Evolutionary conservation across 495 filamentous ascomycete genomes (phyloP).

Genomic region (Penicillium argentinense): DNA sequence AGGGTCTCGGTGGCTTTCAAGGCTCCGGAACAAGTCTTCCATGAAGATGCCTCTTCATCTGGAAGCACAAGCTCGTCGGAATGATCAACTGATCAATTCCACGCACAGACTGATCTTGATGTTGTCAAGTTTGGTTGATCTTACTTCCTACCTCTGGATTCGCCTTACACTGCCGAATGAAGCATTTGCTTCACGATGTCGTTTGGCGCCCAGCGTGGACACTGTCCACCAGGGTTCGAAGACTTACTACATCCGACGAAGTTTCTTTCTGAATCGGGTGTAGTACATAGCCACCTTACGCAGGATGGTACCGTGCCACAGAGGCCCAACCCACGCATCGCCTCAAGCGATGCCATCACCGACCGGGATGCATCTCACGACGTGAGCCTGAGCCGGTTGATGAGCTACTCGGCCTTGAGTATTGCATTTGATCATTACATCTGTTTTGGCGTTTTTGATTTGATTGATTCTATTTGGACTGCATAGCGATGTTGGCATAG

Average conservation of each 20-base stretch:
- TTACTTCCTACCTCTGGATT: background rate
- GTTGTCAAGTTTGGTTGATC: background rate
- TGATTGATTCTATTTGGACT: slow-evolving; percentile 10
- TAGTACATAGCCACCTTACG: too few species aligned
- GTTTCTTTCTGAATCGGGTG: too few species aligned
- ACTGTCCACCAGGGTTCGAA: background rate
- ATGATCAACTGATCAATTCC: background rate
- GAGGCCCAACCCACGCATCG: too few species aligned
- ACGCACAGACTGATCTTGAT: background rate
- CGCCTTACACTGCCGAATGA: background rate
- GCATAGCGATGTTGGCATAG: slow-evolving; percentile 11
- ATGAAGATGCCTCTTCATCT: background rate
- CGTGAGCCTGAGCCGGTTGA: too few species aligned
- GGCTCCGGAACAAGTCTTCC: background rate
- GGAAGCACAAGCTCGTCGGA: background rate
- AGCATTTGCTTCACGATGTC: too few species aligned
- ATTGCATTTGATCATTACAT: slow-evolving; percentile 1
- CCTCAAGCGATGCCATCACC: too few species aligned
- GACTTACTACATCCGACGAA: too few species aligned
- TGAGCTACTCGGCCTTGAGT: too few species aligned
- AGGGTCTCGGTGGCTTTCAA: background rate
- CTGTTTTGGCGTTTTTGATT: slow-evolving; percentile 10
- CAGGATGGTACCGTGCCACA: too few species aligned
- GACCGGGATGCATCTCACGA: too few species aligned
- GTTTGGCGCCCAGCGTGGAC: background rate